These are phyloP conservation scores for Clarireedia paspali DNA, from an alignment of 2,329 filamentous ascomycete genomes.

Conservation along the genomic window DNA sequence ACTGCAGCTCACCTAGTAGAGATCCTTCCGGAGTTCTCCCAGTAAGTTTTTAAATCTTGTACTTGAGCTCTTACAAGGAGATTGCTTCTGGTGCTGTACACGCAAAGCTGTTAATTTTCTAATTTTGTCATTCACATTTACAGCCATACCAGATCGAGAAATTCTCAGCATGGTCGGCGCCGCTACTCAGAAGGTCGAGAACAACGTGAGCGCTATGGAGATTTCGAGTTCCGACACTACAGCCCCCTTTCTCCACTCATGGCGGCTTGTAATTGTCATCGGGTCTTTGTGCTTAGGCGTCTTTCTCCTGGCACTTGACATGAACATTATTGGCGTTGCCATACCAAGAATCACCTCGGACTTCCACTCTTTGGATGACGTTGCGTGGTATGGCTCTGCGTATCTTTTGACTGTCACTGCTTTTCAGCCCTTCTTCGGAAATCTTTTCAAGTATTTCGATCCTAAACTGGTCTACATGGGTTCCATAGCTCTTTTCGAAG, in stretches of 20 bases:
- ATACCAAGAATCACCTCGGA: constrained; percentile 44
- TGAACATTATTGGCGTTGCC: constrained; percentile 23
- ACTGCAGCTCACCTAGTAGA: no score
- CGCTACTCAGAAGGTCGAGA: neutral
- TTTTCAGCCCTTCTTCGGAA: constrained; percentile 11
- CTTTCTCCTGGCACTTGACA: neutral
- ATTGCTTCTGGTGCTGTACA: no score
- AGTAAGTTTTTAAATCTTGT: no score
- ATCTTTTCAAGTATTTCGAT: constrained; percentile 19
- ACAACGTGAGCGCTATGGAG: neutral
- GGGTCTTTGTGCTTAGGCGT: neutral
- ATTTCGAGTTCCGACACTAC: neutral
- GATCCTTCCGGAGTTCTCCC: no score
- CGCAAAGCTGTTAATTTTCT: no score
- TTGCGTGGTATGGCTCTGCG: constrained; percentile 33
- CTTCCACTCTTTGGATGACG: constrained; percentile 34
- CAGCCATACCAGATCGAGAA: neutral
- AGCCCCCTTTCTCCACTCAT: neutral
- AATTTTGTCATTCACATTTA: no score
- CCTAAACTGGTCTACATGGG: constrained; percentile 4
- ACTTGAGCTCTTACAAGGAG: no score
- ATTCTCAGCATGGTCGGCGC: neutral
- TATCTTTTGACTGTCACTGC: constrained; percentile 34
- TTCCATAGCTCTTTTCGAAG: neutral
- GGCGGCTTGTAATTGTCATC: neutral